A percentile compares a stretch with the other conserved stretches of the same genome.
phyloP scores from a whole-genome alignment of 768 basidiomycete species.

The Mycena vitilis region DNA sequence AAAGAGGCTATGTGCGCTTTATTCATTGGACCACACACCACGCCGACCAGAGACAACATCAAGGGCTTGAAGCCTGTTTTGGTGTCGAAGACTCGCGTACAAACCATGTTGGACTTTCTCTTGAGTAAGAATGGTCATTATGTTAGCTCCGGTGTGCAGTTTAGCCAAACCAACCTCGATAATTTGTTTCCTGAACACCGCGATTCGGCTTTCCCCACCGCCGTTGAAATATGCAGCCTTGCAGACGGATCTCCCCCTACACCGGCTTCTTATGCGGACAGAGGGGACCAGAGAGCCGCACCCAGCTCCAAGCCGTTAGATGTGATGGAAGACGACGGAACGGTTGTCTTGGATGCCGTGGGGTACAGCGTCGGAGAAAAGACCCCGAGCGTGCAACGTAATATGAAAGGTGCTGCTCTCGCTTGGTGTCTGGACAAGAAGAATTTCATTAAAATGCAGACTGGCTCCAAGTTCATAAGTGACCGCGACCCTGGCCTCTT shows the following conservation, averaged over 20 bases:
- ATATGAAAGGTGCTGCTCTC: not conserved
- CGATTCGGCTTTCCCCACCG: not conserved
- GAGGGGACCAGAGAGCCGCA: not conserved
- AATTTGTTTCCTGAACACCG: not conserved
- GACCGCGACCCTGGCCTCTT: not conserved
- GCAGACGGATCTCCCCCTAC: not conserved
- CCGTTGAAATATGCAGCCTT: not conserved
- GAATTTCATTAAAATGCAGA: conserved; percentile 6
- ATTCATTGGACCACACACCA: not conserved
- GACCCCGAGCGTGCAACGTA: not conserved
- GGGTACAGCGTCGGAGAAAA: not conserved
- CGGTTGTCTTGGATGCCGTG: not conserved
- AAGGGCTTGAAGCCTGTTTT: not conserved
- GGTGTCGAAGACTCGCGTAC: not conserved
- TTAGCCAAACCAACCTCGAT: not conserved
- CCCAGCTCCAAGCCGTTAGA: not conserved
- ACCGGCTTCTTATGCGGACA: not conserved
- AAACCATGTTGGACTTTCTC: not conserved
- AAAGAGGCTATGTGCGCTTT: conserved; percentile 9
- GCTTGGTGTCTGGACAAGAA: conserved; percentile 9
- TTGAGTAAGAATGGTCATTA: not conserved
- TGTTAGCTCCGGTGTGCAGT: not conserved
- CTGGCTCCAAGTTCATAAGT: not conserved
- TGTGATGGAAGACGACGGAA: not conserved
- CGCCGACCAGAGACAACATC: not conserved